Conservation (phyloP, 2,329 filamentous ascomycete genomes). For the Zopfia rhizophila region DNA sequence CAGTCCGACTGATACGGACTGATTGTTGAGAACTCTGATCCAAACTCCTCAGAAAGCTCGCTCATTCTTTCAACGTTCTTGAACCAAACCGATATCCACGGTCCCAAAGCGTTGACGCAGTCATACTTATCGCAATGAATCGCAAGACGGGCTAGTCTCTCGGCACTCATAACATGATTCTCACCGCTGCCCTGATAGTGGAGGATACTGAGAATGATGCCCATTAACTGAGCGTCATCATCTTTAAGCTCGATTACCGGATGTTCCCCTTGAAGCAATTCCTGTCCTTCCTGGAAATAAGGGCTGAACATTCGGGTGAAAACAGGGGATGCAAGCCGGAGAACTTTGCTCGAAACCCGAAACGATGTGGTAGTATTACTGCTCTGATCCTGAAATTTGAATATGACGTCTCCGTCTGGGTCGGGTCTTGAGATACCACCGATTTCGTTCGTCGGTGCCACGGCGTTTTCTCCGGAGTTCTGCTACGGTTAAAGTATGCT, state of each 20-base stretch:
- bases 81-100: conserved; percentile 18
- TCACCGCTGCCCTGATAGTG: conserved; percentile 6
- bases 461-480: too few species aligned
- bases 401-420: too few species aligned
- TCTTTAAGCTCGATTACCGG: conserved; percentile 15
- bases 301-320: conserved; percentile 15
- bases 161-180: conserved; percentile 7
- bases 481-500: too few species aligned
- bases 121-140: conserved; percentile 19
- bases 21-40: too few species aligned
- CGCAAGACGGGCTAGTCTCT: conserved; percentile 13
- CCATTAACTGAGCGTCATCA: conserved; percentile 15
- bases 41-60: not conserved
- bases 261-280: conserved; percentile 6
- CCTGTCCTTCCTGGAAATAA: conserved; percentile 15
- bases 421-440: too few species aligned
- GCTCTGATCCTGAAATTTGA: too few species aligned
- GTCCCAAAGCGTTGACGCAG: conserved; percentile 10
- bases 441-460: too few species aligned
- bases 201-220: conserved; percentile 13
- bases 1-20: too few species aligned
- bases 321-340: conserved; percentile 16
- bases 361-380: conserved; percentile 6
- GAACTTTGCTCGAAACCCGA: conserved; percentile 16
- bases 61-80: not conserved